Percentiles rank a stretch among this genome's conserved stretches.
Evolutionary conservation across 2,329 filamentous ascomycete genomes (phyloP).

Genomic region (Colletotrichum lupini): DNA sequence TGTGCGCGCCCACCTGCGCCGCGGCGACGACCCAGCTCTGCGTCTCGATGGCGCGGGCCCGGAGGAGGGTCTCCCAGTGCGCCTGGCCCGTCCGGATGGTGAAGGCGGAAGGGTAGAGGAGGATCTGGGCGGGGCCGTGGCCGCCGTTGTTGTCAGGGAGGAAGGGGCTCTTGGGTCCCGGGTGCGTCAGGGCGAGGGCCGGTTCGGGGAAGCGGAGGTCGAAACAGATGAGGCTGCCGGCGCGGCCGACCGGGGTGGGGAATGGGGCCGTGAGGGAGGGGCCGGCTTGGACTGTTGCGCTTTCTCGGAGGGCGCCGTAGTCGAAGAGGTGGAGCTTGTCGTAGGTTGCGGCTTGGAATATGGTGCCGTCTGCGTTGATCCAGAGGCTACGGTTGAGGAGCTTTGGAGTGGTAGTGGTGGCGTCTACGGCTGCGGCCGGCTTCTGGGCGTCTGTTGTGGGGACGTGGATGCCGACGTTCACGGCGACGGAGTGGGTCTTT

Average conservation of each 20-base stretch:
- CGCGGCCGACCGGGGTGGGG: constrained; percentile 75
- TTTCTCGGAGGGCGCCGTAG: constrained; percentile 62
- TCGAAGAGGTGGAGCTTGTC: constrained; percentile 96
- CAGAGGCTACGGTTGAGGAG: constrained; percentile 66
- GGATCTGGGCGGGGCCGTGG: constrained; percentile 70
- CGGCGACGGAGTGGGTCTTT: constrained; percentile 69
- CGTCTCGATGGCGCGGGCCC: constrained; percentile 87
- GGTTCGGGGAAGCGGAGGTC: constrained; percentile 88
- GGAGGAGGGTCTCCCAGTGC: constrained; percentile 86
- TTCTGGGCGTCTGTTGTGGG: constrained; percentile 55
- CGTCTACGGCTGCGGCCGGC: constrained; percentile 4
- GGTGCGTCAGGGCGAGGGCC: constrained; percentile 70
- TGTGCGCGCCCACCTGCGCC: constrained; percentile 81
- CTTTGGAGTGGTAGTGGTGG: constrained; percentile 42
- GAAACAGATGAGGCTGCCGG: constrained; percentile 90
- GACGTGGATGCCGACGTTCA: constrained; percentile 91
- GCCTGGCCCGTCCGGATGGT: constrained; percentile 85
- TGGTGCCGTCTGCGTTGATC: constrained; percentile 56
- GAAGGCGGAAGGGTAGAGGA: constrained; percentile 92
- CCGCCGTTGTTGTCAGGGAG: constrained; percentile 35
- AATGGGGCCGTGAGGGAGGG: constrained; percentile 74
- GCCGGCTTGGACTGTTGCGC: constrained; percentile 75
- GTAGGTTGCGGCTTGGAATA: constrained; percentile 65
- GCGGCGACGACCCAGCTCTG: constrained; percentile 89
- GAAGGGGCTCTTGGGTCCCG: constrained; percentile 43